Conservation (phyloP, 768 basidiomycete genomes). For the Podaxis sp. region DNA sequence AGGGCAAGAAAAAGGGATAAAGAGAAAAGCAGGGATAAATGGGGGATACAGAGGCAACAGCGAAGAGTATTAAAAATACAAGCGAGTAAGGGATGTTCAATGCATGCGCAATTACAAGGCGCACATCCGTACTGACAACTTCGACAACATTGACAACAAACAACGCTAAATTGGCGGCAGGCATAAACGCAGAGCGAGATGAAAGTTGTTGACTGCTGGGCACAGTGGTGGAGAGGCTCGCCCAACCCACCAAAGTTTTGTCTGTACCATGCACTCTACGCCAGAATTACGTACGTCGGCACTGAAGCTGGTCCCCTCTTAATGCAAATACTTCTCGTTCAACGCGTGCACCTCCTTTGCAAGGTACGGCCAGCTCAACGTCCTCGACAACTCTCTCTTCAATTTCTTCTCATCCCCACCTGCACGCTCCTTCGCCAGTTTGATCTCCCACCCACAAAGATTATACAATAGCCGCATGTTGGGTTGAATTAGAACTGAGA, state of each 20-base stretch:
- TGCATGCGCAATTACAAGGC: neutral
- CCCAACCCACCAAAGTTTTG: neutral
- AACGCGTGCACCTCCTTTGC: slow-evolving; percentile 80
- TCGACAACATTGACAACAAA: neutral
- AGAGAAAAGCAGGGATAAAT: neutral
- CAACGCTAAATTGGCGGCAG: neutral
- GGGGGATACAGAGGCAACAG: neutral
- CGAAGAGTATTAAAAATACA: neutral
- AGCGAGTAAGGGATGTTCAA: too few relatives aligned
- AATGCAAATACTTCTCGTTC: slow-evolving; percentile 76
- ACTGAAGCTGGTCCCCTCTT: neutral
- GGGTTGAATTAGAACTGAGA: slow-evolving; percentile 91
- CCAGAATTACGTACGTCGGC: neutral
- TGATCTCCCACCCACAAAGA: slow-evolving; percentile 91
- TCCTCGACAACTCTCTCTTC: slow-evolving; percentile 56
- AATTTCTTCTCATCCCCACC: slow-evolving; percentile 45
- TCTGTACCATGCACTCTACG: neutral
- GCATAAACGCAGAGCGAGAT: neutral
- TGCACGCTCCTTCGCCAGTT: slow-evolving; percentile 75
- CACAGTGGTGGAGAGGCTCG: neutral
- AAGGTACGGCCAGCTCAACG: slow-evolving; percentile 81
- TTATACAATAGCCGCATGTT: slow-evolving; percentile 96
- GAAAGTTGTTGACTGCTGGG: neutral
- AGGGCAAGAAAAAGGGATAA: neutral
- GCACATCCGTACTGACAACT: neutral